A percentile compares a stretch with the other conserved stretches of the same genome.
phyloP scores from a whole-genome alignment of 2,329 filamentous ascomycete species.

The Helminthosporium solani region DNA sequence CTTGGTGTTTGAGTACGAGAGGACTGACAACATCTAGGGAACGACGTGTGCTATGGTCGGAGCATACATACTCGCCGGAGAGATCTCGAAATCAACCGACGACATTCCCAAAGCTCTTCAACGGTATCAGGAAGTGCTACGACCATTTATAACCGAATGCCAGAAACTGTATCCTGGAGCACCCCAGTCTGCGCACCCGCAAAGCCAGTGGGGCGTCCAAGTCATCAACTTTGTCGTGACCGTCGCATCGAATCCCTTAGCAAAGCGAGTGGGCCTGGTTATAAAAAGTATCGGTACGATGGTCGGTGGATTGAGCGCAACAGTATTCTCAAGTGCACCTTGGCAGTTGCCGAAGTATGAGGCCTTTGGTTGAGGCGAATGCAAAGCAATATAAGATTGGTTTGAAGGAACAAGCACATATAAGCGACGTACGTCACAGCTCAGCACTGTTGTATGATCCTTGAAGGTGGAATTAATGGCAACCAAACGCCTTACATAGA shows the following conservation, averaged over 20 bases:
- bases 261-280: neutral
- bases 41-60: constrained; percentile 41
- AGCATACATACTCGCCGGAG: constrained; percentile 43
- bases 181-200: constrained; percentile 27
- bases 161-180: constrained; percentile 28
- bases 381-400: neutral
- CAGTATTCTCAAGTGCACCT: neutral
- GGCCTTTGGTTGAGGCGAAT: neutral
- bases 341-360: constrained; percentile 3
- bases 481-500: neutral
- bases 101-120: constrained; percentile 25
- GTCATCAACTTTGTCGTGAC: constrained; percentile 9
- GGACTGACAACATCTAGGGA: constrained; percentile 13
- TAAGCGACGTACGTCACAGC: neutral
- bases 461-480: neutral
- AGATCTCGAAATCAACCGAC: constrained; percentile 25
- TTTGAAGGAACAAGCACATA: too few relatives aligned
- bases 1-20: too few relatives aligned
- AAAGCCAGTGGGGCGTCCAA: constrained; percentile 24
- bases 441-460: neutral
- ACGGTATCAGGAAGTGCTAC: constrained; percentile 21
- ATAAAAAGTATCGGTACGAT: neutral
- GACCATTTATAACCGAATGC: constrained; percentile 23
- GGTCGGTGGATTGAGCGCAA: neutral
- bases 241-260: neutral